Conservation (phyloP, 2,329 filamentous ascomycete species). For the Mycosphaerella sp. region DNA sequence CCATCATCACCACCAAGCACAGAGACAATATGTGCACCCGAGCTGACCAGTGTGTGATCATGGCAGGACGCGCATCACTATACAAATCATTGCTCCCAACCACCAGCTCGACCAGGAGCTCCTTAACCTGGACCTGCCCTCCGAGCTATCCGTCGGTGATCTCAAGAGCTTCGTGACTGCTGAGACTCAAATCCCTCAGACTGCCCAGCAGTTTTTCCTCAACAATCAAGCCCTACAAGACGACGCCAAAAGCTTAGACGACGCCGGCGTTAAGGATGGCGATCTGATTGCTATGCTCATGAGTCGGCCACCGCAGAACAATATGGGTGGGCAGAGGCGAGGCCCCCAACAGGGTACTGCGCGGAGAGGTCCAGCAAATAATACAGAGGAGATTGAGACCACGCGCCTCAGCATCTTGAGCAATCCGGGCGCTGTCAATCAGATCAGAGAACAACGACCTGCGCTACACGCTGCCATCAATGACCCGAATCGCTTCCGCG, state of each 20-base stretch:
- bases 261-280: conserved; percentile 74
- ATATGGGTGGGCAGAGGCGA: conserved; percentile 34
- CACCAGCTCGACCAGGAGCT: conserved; percentile 63
- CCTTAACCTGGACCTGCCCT: conserved; percentile 72
- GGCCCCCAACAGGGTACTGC: conserved; percentile 27
- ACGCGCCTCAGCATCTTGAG: conserved; percentile 76
- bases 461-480: conserved; percentile 70
- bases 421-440: conserved; percentile 63
- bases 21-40: not conserved
- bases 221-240: conserved; percentile 76
- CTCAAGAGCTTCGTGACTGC: conserved; percentile 83
- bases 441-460: conserved; percentile 66
- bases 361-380: conserved; percentile 13
- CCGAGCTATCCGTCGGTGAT: conserved; percentile 74
- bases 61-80: conserved; percentile 70
- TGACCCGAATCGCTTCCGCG: conserved; percentile 67
- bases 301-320: conserved; percentile 37
- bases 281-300: conserved; percentile 91
- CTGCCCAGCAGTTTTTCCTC: conserved; percentile 78
- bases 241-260: conserved; percentile 71
- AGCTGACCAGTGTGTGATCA: conserved; percentile 22
- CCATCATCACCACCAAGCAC: not conserved
- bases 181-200: conserved; percentile 67
- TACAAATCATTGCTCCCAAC: conserved; percentile 73
- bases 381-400: conserved; percentile 60